phyloP scores from a whole-genome alignment of 805 yeast genomes.

The Lipomyces yamanashiensis region DNA sequence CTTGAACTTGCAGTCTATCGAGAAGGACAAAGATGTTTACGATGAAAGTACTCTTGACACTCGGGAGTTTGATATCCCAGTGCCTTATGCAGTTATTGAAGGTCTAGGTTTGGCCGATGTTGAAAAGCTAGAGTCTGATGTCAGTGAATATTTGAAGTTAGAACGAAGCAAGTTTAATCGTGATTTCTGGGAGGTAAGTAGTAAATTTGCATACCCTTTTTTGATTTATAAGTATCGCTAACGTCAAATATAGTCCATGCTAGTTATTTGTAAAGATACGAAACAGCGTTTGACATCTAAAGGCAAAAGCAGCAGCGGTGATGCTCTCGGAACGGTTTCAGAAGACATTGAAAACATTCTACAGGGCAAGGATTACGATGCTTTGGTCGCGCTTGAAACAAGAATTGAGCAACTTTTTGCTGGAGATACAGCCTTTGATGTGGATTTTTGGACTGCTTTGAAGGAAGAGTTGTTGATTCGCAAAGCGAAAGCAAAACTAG shows the following conservation, averaged over 20 bases:
- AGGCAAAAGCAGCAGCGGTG: neutral
- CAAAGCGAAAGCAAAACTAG: conserved; percentile 36
- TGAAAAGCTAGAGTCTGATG: conserved; percentile 20
- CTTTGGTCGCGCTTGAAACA: conserved; percentile 38
- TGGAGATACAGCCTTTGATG: conserved; percentile 36
- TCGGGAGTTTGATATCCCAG: conserved; percentile 33
- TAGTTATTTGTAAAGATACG: conserved; percentile 26
- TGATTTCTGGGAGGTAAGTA: conserved; percentile 40
- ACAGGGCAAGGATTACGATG: conserved; percentile 39
- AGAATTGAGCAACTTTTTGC: conserved; percentile 35
- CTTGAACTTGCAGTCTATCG: conserved; percentile 31
- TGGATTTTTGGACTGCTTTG: conserved; percentile 43
- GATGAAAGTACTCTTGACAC: conserved; percentile 30
- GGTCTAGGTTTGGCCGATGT: conserved; percentile 29
- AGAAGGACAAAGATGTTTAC: conserved; percentile 23
- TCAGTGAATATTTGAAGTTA: conserved; percentile 22
- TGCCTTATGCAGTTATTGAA: conserved; percentile 35
- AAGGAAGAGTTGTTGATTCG: conserved; percentile 36
- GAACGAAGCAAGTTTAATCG: conserved; percentile 22
- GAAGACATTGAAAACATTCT: conserved; percentile 42
- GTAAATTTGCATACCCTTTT: neutral
- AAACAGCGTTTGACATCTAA: conserved; percentile 1
- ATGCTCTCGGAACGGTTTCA: conserved; percentile 15
- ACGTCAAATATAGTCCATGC: conserved; percentile 8
- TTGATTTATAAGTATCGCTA: neutral